phyloP scores from a whole-genome alignment of 2,329 filamentous ascomycete species.

The Nigrospora osmanthi region DNA sequence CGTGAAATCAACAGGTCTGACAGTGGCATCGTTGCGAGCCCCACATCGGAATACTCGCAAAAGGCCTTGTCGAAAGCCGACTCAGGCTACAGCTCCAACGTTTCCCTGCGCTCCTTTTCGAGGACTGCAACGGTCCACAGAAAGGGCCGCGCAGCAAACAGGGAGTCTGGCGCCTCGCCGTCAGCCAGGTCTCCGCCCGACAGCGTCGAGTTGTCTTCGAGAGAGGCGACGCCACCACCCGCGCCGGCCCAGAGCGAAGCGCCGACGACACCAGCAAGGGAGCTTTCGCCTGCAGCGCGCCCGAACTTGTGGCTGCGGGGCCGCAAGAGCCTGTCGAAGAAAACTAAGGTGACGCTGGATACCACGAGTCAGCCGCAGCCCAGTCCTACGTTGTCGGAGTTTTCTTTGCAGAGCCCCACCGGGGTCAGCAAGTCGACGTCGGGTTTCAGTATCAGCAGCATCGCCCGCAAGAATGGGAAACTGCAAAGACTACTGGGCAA shows the following conservation, averaged over 20 bases:
- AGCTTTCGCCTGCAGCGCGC: not conserved
- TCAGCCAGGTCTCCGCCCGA: too few relatives aligned
- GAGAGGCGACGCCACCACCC: too few relatives aligned
- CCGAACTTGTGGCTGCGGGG: not conserved
- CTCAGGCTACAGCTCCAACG: conserved; percentile 54
- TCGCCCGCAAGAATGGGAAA: conserved; percentile 26
- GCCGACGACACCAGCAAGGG: not conserved
- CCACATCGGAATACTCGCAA: conserved; percentile 30
- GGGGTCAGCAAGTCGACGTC: conserved; percentile 22
- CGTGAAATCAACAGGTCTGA: conserved; percentile 30
- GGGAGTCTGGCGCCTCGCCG: too few relatives aligned
- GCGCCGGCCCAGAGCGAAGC: too few relatives aligned
- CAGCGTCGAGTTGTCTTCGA: too few relatives aligned
- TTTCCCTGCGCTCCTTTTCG: conserved; percentile 46
- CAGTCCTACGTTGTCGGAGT: conserved; percentile 11
- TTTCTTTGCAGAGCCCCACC: conserved; percentile 17
- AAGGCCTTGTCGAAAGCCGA: conserved; percentile 48
- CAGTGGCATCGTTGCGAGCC: conserved; percentile 41
- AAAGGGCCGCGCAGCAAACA: too few relatives aligned
- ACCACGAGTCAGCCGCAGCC: conserved; percentile 4
- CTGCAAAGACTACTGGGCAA: conserved; percentile 31
- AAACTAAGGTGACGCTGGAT: not conserved
- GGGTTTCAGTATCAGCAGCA: conserved; percentile 24
- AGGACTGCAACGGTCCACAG: not conserved
- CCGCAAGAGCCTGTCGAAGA: not conserved